Evolutionary conservation across 177 flowering plant genomes (phyloP).

Genomic region (Tripterygium wilfordii): DNA sequence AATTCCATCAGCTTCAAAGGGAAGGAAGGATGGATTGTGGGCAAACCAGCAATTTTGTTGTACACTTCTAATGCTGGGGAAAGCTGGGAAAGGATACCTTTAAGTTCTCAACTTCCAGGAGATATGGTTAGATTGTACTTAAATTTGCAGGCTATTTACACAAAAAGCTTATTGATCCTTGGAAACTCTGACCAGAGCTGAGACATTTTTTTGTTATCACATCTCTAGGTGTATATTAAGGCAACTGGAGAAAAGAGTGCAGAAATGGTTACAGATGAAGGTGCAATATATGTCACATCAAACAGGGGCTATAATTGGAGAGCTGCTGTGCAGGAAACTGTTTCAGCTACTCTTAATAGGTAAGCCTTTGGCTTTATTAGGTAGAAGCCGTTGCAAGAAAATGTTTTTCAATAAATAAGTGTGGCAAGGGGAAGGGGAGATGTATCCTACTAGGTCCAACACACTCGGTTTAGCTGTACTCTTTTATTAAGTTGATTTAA

Average conservation of each 20-base stretch:
- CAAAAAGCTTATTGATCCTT: no score
- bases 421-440: no score
- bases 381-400: no score
- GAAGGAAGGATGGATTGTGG: constrained; percentile 98
- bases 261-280: constrained; percentile 96
- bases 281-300: constrained; percentile 89
- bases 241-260: constrained; percentile 94
- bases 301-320: constrained; percentile 97
- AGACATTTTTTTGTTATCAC: background rate
- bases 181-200: no score
- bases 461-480: no score
- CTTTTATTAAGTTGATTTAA: no score
- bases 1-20: constrained; percentile 88
- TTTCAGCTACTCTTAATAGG: constrained; percentile 97
- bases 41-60: constrained; percentile 90
- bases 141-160: no score
- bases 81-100: constrained; percentile 85
- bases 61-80: constrained; percentile 88
- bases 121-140: constrained; percentile 77
- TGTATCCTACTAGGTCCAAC: no score
- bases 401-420: no score
- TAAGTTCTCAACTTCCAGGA: constrained; percentile 93
- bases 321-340: constrained; percentile 97
- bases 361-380: no score
- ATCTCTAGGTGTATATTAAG: constrained; percentile 74